Evolutionary conservation across 2,329 filamentous ascomycete species (phyloP), one percentile per base, ranked within the genome.

Genomic region (Aureobasidium uvarum): DNA sequence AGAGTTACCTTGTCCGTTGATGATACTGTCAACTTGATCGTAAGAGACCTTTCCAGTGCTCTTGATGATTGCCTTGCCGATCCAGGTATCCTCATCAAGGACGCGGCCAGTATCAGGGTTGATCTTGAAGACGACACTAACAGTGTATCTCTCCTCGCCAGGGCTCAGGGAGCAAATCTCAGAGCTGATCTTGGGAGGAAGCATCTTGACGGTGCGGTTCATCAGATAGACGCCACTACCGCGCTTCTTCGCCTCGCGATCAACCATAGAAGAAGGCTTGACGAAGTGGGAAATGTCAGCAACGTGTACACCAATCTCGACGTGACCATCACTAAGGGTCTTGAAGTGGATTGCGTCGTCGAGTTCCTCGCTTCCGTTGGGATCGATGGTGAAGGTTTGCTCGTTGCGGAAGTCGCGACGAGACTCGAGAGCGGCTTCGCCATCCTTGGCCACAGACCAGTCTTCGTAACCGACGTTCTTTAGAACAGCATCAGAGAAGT

Each of bases 231-330:
- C 95, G 41, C 92, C 93, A 66, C 93, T 98, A 67, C 94, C 94
- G 70, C 95, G 91, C 84, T 98, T 99, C 85, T 95, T 96, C 13
- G 95, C 95, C 79, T 99, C 95, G 54, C 95, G 89, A 74, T 99
- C 95, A 59, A 98, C 93, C 52, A 98, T 85, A 18, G 93, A 96
- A 81, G 96, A 96, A 55, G 89, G 84, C 84, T 98, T 98, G 76
- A 99, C 91, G 75, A 99, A 99, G 79, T 99, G 92, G 67, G 95
- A 89, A 70, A 98, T 89, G 77, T 99, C 95, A 38, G 94, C 88
- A 74, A 99, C 91, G 78, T 99, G 95, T 66, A 98, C 87, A 80
- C 93, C 95, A 71, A 99, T 90, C 76, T 99, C 94, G 69, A 97
- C 88, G 77, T 91, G 90, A 74, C 91, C 92, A 77, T 96, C 90